Evolutionary conservation across 1,139 yeast genomes (phyloP).

Genomic region (Blastobotrys ciferrii): DNA sequence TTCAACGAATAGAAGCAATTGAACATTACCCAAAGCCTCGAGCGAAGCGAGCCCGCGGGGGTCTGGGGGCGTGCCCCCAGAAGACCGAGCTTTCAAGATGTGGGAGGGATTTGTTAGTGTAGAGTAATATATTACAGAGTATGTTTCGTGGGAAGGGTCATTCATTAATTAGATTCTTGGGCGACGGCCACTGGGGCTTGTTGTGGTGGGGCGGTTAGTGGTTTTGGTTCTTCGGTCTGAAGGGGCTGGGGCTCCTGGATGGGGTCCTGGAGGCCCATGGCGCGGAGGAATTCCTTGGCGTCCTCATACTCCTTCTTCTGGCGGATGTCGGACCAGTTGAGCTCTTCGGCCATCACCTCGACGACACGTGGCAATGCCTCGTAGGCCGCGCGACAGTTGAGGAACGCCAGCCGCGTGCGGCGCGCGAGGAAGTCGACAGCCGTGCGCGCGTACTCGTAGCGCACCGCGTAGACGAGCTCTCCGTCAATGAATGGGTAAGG

Average conservation of each 20-base stretch:
- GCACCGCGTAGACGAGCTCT: constrained; percentile 78
- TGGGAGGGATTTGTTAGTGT: no score
- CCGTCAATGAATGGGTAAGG: constrained; percentile 92
- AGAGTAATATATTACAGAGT: no score
- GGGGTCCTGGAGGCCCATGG: constrained; percentile 40
- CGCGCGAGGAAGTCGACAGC: constrained; percentile 90
- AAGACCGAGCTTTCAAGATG: no score
- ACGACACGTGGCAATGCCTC: constrained; percentile 82
- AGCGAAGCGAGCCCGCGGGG: no score
- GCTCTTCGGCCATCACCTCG: constrained; percentile 76
- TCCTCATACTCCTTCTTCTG: constrained; percentile 50
- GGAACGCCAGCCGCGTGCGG: constrained; percentile 89
- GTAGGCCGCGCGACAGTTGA: constrained; percentile 83
- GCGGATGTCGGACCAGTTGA: constrained; percentile 66
- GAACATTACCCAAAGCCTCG: no score
- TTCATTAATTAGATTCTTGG: not conserved
- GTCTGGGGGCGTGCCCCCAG: no score
- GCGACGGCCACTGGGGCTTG: not conserved
- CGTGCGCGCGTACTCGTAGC: constrained; percentile 82
- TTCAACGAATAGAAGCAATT: no score
- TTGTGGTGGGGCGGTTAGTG: not conserved
- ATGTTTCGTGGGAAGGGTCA: no score
- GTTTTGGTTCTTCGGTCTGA: constrained; percentile 8
- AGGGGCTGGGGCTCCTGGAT: not conserved
- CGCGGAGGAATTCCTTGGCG: constrained; percentile 38